A percentile compares a stretch with the other conserved stretches of the same genome.
Conservation (phyloP, 495 filamentous ascomycete species). For the Tuber indicum region DNA sequence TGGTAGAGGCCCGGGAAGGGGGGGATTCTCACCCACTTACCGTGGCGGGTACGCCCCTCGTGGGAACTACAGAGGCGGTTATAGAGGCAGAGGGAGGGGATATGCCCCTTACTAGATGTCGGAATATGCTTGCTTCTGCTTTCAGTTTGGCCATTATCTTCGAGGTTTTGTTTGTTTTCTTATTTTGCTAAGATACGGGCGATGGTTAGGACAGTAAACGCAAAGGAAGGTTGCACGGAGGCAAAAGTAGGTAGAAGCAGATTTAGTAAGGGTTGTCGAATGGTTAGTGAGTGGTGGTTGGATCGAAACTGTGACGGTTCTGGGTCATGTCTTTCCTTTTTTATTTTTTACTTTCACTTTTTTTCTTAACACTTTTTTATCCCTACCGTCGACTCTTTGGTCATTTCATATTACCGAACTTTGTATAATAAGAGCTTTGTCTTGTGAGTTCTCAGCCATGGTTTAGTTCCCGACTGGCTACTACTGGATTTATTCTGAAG, state of each 20-base stretch:
- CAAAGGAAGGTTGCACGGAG: not conserved
- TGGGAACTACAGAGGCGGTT: slow-evolving; percentile 74
- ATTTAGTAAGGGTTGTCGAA: not conserved
- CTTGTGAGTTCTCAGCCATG: slow-evolving; percentile 4
- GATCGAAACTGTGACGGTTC: slow-evolving; percentile 12
- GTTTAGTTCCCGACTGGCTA: not conserved
- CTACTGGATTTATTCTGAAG: not conserved
- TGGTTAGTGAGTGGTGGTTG: slow-evolving; percentile 10
- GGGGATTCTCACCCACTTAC: slow-evolving; percentile 53
- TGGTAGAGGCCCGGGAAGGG: slow-evolving; percentile 56
- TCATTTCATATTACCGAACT: not conserved
- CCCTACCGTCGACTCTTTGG: not conserved
- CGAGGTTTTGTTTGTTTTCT: not conserved
- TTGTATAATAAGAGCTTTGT: slow-evolving; percentile 6
- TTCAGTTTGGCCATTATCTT: slow-evolving; percentile 3
- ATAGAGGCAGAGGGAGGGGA: slow-evolving; percentile 69
- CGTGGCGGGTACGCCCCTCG: slow-evolving; percentile 58
- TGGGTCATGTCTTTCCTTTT: slow-evolving; percentile 11
- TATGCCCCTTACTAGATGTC: slow-evolving; percentile 67
- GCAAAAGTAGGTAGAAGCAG: slow-evolving; percentile 5
- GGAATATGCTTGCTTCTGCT: slow-evolving; percentile 6
- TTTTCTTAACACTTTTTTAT: slow-evolving; percentile 3
- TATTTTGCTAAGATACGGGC: not conserved
- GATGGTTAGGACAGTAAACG: not conserved
- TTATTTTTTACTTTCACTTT: slow-evolving; percentile 11